phyloP scores from a whole-genome alignment of 2,329 filamentous ascomycete species.

The Sphaerulina vaccinii region DNA sequence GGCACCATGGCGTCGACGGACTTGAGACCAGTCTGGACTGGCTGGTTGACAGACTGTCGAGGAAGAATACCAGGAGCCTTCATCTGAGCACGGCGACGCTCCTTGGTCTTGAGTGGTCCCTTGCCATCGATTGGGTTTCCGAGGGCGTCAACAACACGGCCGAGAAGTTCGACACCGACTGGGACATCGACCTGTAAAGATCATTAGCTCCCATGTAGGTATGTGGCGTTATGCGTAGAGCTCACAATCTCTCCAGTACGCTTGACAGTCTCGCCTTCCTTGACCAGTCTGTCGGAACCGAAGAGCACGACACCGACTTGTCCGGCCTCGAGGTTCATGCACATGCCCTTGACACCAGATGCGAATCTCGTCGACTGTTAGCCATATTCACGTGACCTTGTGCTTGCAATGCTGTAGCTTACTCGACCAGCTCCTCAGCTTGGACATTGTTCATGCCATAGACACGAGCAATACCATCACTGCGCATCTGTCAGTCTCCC shows the following conservation, averaged over 20 bases:
- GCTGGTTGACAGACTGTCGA: conserved; percentile 94
- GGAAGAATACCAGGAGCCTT: conserved; percentile 99
- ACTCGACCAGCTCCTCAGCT: conserved; percentile 99
- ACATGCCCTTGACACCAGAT: conserved; percentile 99
- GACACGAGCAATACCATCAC: conserved; percentile 99
- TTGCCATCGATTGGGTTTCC: conserved; percentile 99
- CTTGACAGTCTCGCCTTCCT: conserved; percentile 99
- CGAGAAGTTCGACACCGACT: conserved; percentile 87
- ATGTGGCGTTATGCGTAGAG: conserved; percentile 28
- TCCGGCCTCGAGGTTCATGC: conserved; percentile 99
- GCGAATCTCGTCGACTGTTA: conserved; percentile 70
- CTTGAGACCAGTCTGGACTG: conserved; percentile 99
- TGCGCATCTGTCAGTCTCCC: conserved; percentile 43
- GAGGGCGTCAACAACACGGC: conserved; percentile 96
- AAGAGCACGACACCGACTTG: conserved; percentile 99
- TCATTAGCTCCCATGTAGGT: background rate
- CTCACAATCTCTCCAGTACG: conserved; percentile 98
- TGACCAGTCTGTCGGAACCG: conserved; percentile 99
- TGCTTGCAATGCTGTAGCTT: conserved; percentile 37
- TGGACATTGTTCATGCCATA: conserved; percentile 99
- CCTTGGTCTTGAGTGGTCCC: conserved; percentile 88
- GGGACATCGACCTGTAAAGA: conserved; percentile 81
- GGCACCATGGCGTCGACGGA: conserved; percentile 99
- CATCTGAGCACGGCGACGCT: conserved; percentile 94
- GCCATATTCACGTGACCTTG: conserved; percentile 16